Evolutionary conservation across 1,139 yeast genomes (phyloP).

Genomic region (Magnusiomyces starmeri): DNA sequence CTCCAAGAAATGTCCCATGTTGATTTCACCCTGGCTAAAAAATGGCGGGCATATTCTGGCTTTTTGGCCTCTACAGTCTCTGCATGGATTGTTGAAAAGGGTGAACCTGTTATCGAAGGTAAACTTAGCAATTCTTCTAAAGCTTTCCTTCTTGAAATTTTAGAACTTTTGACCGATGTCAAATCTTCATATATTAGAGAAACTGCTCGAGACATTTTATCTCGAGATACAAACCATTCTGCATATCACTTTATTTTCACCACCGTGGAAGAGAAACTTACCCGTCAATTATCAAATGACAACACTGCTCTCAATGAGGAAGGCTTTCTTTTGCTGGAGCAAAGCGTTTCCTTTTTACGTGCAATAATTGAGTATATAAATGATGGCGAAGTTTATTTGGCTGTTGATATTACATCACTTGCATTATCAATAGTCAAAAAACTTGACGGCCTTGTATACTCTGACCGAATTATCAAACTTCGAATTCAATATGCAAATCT

Average conservation of each 20-base stretch:
- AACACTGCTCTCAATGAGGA: conserved; percentile 14
- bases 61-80: conserved; percentile 40
- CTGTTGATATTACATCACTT: conserved; percentile 38
- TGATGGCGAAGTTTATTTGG: conserved; percentile 36
- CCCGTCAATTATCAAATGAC: conserved; percentile 5
- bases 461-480: conserved; percentile 41
- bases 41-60: conserved; percentile 37
- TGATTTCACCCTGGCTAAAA: conserved; percentile 18
- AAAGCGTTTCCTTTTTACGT: conserved; percentile 37
- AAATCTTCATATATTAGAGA: conserved; percentile 35
- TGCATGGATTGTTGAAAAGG: conserved; percentile 25
- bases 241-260: conserved; percentile 38
- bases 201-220: conserved; percentile 42
- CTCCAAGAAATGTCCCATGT: conserved; percentile 3
- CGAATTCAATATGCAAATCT: conserved; percentile 55
- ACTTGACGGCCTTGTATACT: conserved; percentile 35
- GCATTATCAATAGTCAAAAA: conserved; percentile 35
- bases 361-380: conserved; percentile 39
- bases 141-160: conserved; percentile 22
- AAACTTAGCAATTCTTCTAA: conserved; percentile 16
- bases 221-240: conserved; percentile 40
- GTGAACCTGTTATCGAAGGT: conserved; percentile 17
- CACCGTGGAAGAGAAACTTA: conserved; percentile 23
- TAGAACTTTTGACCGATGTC: conserved; percentile 21
- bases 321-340: conserved; percentile 37